Conservation (phyloP, 2,329 filamentous ascomycete species). For the Aspergillus alliaceus region DNA sequence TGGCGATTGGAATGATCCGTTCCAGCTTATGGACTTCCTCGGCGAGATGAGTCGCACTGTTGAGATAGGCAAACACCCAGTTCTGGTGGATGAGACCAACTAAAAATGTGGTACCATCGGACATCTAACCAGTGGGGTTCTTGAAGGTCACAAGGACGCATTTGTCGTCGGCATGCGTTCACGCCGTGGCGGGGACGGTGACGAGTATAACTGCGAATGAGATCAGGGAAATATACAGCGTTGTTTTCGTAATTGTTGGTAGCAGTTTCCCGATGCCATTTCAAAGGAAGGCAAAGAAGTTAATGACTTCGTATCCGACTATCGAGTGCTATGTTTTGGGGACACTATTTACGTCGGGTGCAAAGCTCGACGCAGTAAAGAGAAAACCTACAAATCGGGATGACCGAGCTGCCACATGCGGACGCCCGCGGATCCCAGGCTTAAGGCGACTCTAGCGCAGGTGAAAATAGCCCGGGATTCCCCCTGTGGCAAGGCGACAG, state of each 20-base stretch:
- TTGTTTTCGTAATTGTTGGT: slow-evolving; percentile 40
- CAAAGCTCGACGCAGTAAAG: no score
- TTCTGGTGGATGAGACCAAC: slow-evolving; percentile 55
- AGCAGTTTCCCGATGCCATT: slow-evolving; percentile 43
- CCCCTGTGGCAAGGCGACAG: no score
- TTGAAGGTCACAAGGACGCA: slow-evolving; percentile 56
- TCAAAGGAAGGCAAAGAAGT: slow-evolving; percentile 50
- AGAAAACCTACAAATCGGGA: slow-evolving; percentile 49
- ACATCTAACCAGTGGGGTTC: slow-evolving; percentile 52
- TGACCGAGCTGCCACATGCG: slow-evolving; percentile 55
- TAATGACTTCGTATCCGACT: slow-evolving; percentile 50
- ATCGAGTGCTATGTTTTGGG: slow-evolving; percentile 38
- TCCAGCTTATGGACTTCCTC: slow-evolving; percentile 52
- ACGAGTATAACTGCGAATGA: slow-evolving; percentile 52
- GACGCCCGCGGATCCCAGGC: slow-evolving; percentile 49
- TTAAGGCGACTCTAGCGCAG: slow-evolving; percentile 53
- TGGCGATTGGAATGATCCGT: slow-evolving; percentile 51
- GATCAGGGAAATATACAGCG: slow-evolving; percentile 48
- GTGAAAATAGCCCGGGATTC: slow-evolving; percentile 56
- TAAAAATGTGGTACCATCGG: slow-evolving; percentile 52
- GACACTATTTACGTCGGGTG: slow-evolving; percentile 18
- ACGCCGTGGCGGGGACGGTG: slow-evolving; percentile 46
- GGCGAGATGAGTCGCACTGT: slow-evolving; percentile 52
- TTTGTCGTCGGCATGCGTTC: slow-evolving; percentile 44
- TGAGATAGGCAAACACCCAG: slow-evolving; percentile 53